Conservation (phyloP, 768 basidiomycete species). For the Mycena indigotica region DNA sequence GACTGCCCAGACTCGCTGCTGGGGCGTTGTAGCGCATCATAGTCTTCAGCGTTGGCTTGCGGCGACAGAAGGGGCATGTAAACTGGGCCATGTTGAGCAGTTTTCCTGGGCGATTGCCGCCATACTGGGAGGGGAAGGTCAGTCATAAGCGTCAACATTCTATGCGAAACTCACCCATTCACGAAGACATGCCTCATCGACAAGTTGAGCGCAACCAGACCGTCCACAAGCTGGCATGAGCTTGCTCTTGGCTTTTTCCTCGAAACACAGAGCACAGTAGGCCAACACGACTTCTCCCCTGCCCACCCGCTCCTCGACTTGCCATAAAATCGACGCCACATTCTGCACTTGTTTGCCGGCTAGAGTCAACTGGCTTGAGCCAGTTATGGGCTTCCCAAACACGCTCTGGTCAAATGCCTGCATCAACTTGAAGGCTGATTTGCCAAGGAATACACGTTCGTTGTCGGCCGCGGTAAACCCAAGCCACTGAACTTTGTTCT, state of each 20-base stretch:
- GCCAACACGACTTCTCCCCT: conserved; percentile 25
- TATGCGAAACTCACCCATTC: conserved; percentile 24
- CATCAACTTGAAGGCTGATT: conserved; percentile 33
- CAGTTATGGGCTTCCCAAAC: conserved; percentile 13
- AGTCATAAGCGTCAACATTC: not conserved
- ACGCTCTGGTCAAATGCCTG: conserved; percentile 22
- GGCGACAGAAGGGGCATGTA: conserved; percentile 31
- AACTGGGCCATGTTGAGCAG: conserved; percentile 32
- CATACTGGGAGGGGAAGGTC: conserved; percentile 22
- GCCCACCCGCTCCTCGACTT: conserved; percentile 25
- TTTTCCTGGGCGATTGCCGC: conserved; percentile 27
- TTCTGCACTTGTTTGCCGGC: conserved; percentile 20
- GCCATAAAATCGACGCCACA: conserved; percentile 2
- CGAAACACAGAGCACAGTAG: conserved; percentile 32
- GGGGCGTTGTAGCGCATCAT: conserved; percentile 26
- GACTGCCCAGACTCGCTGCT: conserved; percentile 24
- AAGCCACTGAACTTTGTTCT: conserved; percentile 30
- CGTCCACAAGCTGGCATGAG: conserved; percentile 30
- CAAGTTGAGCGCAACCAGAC: conserved; percentile 27
- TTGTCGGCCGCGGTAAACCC: conserved; percentile 15
- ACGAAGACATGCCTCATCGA: conserved; percentile 27
- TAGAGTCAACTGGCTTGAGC: conserved; percentile 5
- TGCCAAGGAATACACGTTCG: conserved; percentile 21
- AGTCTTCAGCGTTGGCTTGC: conserved; percentile 27
- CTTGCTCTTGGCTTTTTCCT: conserved; percentile 24